Evolutionary conservation across 176 grass and related monocot genomes (phyloP).

Genomic region (Chloris gayana): DNA sequence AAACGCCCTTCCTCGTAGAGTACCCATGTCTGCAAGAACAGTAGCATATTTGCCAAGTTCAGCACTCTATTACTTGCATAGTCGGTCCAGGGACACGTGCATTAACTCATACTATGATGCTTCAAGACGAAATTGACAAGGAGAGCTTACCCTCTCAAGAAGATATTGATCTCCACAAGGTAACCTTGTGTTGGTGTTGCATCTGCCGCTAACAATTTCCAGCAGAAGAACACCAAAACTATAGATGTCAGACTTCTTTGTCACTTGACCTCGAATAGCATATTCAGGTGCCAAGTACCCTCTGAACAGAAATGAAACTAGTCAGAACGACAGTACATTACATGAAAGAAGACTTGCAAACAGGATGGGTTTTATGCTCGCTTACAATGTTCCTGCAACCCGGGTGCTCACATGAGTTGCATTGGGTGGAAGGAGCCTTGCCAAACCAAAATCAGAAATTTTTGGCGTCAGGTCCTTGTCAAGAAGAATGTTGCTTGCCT

Average conservation of each 20-base stretch:
- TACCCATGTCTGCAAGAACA: constrained; percentile 66
- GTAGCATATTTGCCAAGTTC: constrained; percentile 24
- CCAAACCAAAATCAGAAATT: constrained; percentile 92
- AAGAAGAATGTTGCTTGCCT: constrained; percentile 97
- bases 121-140: not conserved
- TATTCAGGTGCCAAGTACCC: constrained; percentile 94
- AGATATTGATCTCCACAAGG: constrained; percentile 68
- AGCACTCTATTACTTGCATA: not conserved
- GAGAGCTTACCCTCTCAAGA: constrained; percentile 69
- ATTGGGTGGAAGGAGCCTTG: constrained; percentile 71
- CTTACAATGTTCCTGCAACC: constrained; percentile 92
- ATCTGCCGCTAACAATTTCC: constrained; percentile 79
- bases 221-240: constrained; percentile 81
- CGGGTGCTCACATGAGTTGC: constrained; percentile 88
- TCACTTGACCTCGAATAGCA: constrained; percentile 89
- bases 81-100: not conserved
- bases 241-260: constrained; percentile 84
- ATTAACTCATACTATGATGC: not conserved
- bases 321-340: constrained; percentile 15
- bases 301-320: constrained; percentile 38
- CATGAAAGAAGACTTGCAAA: not conserved
- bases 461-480: constrained; percentile 74
- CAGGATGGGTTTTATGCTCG: not conserved
- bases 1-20: constrained; percentile 54
- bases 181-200: constrained; percentile 75